These are phyloP conservation scores for Geotrichum citri-aurantii DNA, from an alignment of 1,139 yeast genomes.

Conservation along the genomic window DNA sequence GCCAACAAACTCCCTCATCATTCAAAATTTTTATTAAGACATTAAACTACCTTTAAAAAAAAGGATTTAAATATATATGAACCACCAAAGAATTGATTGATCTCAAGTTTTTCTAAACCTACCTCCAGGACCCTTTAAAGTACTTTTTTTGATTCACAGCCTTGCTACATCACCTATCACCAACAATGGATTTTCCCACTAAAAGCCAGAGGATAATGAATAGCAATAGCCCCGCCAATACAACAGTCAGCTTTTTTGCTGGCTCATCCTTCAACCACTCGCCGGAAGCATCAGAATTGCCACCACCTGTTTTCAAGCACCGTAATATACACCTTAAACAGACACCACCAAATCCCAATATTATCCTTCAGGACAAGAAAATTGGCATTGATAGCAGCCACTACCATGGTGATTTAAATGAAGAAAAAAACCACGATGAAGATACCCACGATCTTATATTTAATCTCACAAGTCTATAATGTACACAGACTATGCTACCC, in stretches of 20 bases:
- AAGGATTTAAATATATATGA: too few species aligned
- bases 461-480: neutral
- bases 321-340: neutral
- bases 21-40: too few species aligned
- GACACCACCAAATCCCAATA: neutral
- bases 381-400: neutral
- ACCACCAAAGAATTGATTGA: neutral
- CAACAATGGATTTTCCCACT: neutral
- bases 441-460: neutral
- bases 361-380: neutral
- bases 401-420: neutral
- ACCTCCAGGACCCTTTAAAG: neutral
- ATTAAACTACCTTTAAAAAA: too few species aligned
- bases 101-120: neutral
- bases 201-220: neutral
- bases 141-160: neutral
- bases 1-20: neutral
- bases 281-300: neutral
- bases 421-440: neutral
- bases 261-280: neutral
- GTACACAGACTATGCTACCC: neutral
- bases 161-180: neutral
- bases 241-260: neutral
- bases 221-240: neutral
- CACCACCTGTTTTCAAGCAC: neutral